Percentiles rank a stretch among this genome's conserved stretches.
These are phyloP conservation scores for Diatrype stigma DNA, from an alignment of 2,329 filamentous ascomycete genomes.

Conservation along the genomic window DNA sequence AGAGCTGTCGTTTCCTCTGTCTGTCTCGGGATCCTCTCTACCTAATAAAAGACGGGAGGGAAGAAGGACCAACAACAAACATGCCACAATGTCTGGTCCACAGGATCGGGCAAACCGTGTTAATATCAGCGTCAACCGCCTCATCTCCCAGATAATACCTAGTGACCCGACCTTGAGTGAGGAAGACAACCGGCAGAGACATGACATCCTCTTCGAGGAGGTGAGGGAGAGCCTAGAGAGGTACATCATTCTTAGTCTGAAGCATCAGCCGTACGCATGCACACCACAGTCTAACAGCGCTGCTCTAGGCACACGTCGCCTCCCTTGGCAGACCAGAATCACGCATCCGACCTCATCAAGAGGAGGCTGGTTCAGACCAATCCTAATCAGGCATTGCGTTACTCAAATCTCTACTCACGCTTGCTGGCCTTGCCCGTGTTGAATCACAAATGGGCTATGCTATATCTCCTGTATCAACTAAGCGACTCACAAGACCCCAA, in stretches of 20 bases:
- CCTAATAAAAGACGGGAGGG: too few relatives aligned
- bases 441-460: slow-evolving; percentile 93
- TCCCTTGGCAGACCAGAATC: slow-evolving; percentile 71
- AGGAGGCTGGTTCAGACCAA: slow-evolving; percentile 78
- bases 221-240: slow-evolving; percentile 49
- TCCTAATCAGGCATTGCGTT: slow-evolving; percentile 72
- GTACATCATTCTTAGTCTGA: slow-evolving; percentile 29
- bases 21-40: slow-evolving; percentile 2
- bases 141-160: slow-evolving; percentile 72
- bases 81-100: slow-evolving; percentile 50
- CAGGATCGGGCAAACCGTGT: slow-evolving; percentile 61
- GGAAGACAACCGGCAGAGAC: slow-evolving; percentile 62
- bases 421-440: slow-evolving; percentile 88
- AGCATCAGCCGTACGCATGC: background rate
- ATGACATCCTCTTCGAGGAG: slow-evolving; percentile 56
- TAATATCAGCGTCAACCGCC: slow-evolving; percentile 72
- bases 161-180: slow-evolving; percentile 62
- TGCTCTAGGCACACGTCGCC: slow-evolving; percentile 43
- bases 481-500: slow-evolving; percentile 61
- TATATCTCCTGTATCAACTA: slow-evolving; percentile 84
- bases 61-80: slow-evolving; percentile 9
- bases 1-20: background rate
- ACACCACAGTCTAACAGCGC: slow-evolving; percentile 4
- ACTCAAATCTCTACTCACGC: slow-evolving; percentile 86
- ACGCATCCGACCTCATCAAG: slow-evolving; percentile 90